Conservation (phyloP, 192 early-diverging fungal species). For the Gamsiella multidivaricata region DNA sequence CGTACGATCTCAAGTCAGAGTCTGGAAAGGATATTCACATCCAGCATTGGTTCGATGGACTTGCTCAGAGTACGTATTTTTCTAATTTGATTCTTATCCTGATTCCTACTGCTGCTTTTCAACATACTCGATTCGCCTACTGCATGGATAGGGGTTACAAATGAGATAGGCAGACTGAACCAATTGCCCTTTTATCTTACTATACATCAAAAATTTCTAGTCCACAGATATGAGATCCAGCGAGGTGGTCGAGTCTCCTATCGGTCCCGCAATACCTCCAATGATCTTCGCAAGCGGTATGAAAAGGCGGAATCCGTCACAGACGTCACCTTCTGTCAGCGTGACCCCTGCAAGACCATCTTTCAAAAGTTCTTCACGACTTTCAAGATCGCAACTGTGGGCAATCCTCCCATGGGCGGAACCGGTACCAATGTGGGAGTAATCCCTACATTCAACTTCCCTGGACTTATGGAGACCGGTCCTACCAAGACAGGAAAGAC, state of each 20-base stretch:
- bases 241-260: conserved; percentile 32
- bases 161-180: too few relatives aligned
- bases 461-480: conserved; percentile 13
- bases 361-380: conserved; percentile 56
- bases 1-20: conserved; percentile 45
- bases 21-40: conserved; percentile 43
- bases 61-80: conserved; percentile 43
- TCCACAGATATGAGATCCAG: conserved; percentile 45
- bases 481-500: not conserved
- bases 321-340: conserved; percentile 43
- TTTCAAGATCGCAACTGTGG: conserved; percentile 38
- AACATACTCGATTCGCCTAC: not conserved
- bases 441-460: conserved; percentile 23
- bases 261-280: conserved; percentile 43
- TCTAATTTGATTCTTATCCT: not conserved
- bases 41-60: conserved; percentile 61
- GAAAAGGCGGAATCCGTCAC: conserved; percentile 24
- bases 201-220: too few relatives aligned
- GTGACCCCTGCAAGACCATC: conserved; percentile 54
- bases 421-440: conserved; percentile 28
- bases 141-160: too few relatives aligned
- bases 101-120: not conserved
- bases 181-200: too few relatives aligned
- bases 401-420: conserved; percentile 18
- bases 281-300: conserved; percentile 34